Conservation (phyloP, 352 stramenopile genomes). For the Pythium biforme region DNA sequence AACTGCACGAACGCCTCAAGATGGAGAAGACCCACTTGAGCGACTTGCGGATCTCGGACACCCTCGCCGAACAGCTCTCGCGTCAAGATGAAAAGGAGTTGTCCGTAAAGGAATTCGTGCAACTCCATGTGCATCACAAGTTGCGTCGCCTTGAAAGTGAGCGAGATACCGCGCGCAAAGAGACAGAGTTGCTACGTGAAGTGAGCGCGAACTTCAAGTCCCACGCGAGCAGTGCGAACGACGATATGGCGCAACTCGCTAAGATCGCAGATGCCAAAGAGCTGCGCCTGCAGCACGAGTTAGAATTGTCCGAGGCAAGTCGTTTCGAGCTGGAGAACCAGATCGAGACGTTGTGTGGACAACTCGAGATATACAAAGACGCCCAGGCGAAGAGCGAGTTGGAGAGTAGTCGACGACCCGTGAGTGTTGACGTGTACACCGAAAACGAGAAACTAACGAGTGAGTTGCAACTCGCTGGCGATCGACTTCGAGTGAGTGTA, state of each 20-base stretch:
- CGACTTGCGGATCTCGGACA: slow-evolving; percentile 63
- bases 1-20: slow-evolving; percentile 38
- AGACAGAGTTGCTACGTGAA: slow-evolving; percentile 35
- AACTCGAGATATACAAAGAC: slow-evolving; percentile 52
- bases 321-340: slow-evolving; percentile 53
- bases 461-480: slow-evolving; percentile 24
- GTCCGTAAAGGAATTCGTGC: slow-evolving; percentile 60
- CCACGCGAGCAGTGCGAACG: slow-evolving; percentile 25
- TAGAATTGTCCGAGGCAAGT: slow-evolving; percentile 51
- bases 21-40: slow-evolving; percentile 66
- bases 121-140: slow-evolving; percentile 52
- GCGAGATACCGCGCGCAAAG: slow-evolving; percentile 34
- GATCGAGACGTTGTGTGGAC: slow-evolving; percentile 37
- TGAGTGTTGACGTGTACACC: slow-evolving; percentile 26
- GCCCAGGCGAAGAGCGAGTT: slow-evolving; percentile 35
- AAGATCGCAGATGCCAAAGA: slow-evolving; percentile 36
- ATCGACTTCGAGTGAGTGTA: not conserved
- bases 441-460: slow-evolving; percentile 39
- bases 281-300: slow-evolving; percentile 41
- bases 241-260: slow-evolving; percentile 35
- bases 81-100: slow-evolving; percentile 52
- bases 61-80: slow-evolving; percentile 56
- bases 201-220: slow-evolving; percentile 34
- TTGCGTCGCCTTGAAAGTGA: slow-evolving; percentile 39
- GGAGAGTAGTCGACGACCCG: not conserved